These are phyloP conservation scores for Aschersonia sp. DNA, from an alignment of 2,329 filamentous ascomycete species.

Conservation along the genomic window DNA sequence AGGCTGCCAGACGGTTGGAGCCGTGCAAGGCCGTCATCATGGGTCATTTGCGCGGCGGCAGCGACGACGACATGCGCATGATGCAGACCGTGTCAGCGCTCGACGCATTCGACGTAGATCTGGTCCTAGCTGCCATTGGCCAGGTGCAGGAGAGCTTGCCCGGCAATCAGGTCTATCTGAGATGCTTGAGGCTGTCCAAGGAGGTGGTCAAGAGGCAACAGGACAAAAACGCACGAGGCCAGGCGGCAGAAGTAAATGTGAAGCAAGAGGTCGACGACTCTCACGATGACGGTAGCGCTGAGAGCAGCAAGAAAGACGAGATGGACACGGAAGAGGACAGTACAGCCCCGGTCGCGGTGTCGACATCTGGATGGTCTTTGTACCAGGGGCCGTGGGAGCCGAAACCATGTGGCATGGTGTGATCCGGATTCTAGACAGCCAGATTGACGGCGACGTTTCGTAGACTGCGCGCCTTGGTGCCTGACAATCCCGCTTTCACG, in stretches of 20 bases:
- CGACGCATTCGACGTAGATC: conserved; percentile 19
- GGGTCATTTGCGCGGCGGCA: conserved; percentile 21
- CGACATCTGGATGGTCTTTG: conserved; percentile 27
- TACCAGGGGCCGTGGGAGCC: conserved; percentile 40
- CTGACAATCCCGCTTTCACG: not conserved
- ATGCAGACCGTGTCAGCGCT: conserved; percentile 14
- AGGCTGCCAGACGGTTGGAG: conserved; percentile 6
- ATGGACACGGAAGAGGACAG: not conserved
- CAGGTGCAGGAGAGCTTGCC: conserved; percentile 24
- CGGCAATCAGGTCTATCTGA: conserved; percentile 27
- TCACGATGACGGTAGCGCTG: conserved; percentile 3
- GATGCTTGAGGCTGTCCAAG: conserved; percentile 27
- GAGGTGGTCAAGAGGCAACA: conserved; percentile 19
- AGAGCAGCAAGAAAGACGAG: conserved; percentile 3
- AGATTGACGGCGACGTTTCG: not conserved
- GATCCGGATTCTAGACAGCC: not conserved
- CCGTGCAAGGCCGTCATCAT: conserved; percentile 21
- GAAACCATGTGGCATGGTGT: conserved; percentile 43
- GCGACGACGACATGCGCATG: conserved; percentile 13
- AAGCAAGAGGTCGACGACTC: not conserved
- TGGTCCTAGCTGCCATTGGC: conserved; percentile 21
- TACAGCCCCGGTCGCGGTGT: conserved; percentile 2
- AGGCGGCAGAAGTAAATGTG: not conserved
- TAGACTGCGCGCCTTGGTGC: not conserved
- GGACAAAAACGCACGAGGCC: not conserved